Conservation (phyloP, 73 alveolate species). For the Tetrahymena malaccensis region DNA sequence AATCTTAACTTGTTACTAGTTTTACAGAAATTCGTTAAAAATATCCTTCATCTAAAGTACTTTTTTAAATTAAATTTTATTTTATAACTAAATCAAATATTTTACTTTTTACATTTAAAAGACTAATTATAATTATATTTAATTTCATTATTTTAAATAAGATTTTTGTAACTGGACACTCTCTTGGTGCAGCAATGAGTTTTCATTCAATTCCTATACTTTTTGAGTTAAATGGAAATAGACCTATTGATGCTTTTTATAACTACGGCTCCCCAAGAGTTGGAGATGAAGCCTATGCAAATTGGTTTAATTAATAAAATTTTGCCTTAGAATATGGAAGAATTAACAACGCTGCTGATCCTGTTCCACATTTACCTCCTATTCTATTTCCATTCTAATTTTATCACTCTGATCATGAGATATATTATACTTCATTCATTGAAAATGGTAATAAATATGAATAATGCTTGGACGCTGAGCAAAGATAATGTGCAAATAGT, state of each 20-base stretch:
- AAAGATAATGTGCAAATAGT: constrained; percentile 3
- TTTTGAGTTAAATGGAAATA: not conserved
- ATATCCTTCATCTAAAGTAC: not conserved
- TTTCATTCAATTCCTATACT: constrained; percentile 8
- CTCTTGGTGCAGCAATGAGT: constrained; percentile 26
- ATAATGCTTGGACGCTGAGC: not conserved
- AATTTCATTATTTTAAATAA: not conserved
- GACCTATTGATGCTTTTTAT: not conserved
- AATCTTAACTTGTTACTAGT: not conserved
- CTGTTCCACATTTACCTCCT: not conserved
- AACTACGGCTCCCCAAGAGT: constrained; percentile 44
- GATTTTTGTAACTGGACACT: constrained; percentile 19
- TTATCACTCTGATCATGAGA: not conserved
- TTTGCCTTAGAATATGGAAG: not conserved
- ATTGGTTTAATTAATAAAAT: not conserved
- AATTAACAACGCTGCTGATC: not conserved
- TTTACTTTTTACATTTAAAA: no score
- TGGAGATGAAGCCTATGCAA: constrained; percentile 11
- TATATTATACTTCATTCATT: not conserved
- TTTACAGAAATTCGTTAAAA: not conserved
- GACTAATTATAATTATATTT: no score
- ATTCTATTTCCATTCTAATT: not conserved
- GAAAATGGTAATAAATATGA: not conserved
- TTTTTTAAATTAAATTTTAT: not conserved
- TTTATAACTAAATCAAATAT: no score